Conservation (phyloP, 768 basidiomycete genomes). For the Grammothele lineata region DNA sequence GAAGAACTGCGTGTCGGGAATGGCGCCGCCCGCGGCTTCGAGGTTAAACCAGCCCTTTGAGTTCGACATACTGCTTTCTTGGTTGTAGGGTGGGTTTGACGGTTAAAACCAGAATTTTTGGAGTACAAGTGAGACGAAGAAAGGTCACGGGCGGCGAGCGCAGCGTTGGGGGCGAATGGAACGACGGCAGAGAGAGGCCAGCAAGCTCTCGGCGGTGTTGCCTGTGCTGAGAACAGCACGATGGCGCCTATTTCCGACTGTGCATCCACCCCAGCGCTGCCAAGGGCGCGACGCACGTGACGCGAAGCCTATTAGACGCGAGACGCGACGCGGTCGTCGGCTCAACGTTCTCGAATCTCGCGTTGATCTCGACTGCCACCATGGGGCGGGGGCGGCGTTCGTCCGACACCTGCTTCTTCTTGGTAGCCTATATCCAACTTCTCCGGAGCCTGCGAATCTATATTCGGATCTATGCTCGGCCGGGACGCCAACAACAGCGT, state of each 20-base stretch:
- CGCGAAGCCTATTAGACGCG: no score
- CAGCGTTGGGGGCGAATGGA: not conserved
- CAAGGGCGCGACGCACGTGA: no score
- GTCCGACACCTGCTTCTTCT: no score
- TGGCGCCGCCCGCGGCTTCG: conserved; percentile 54
- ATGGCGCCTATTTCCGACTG: conserved; percentile 7
- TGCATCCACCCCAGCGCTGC: conserved; percentile 6
- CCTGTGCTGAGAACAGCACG: conserved; percentile 1
- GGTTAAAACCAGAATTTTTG: no score
- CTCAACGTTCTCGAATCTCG: no score
- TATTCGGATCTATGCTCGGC: no score
- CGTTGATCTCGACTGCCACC: no score
- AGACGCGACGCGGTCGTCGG: no score
- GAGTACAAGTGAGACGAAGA: not conserved
- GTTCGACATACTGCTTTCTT: conserved; percentile 36
- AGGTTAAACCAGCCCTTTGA: conserved; percentile 86
- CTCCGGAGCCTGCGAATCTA: no score
- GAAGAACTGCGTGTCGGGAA: conserved; percentile 80
- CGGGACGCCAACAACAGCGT: no score
- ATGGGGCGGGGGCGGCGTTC: no score
- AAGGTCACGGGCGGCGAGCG: not conserved
- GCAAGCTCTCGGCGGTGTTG: conserved; percentile 16
- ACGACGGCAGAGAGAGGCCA: conserved; percentile 4
- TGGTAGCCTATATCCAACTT: no score
- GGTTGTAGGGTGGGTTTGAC: not conserved